Evolutionary conservation across 2,329 filamentous ascomycete genomes (phyloP), one percentile per base, ranked within the genome.

Genomic region (Kalmusia sp.): DNA sequence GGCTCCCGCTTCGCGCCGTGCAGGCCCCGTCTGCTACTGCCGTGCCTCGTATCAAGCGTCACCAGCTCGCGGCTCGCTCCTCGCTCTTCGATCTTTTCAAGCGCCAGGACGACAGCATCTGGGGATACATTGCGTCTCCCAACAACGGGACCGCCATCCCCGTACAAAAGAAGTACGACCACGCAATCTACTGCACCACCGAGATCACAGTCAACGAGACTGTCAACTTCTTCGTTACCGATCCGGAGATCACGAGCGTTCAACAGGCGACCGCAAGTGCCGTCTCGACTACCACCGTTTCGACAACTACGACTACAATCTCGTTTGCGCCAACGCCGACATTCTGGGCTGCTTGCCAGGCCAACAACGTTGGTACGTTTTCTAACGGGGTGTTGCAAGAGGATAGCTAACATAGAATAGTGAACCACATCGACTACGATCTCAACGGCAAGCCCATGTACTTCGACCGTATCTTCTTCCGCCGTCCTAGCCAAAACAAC

Each of bases 331-430:
- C 64, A 2, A 52, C 43, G 25, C 40, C 52, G 4, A 67, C 63
- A 3, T 44, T 57, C 6, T 69, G 63, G 27, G 61, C 58, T 11
- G 65, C 64, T 25, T 70, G 67, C 40, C 44, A 39, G 17, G 19
- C 15, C 6, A 64, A 68, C 43, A 70, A 70, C 33, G 52, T 70
- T 51, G 63, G 67, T 68, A 54, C 45, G 59, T 61, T 6, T 15
- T 7, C 12, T 11, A 19, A 7, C 7, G 21, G 12, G 11, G 17
- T 25, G 3, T 21, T 38, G 27, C 14, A 44, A 27, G 14, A 21
- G 28, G 12, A 25, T 11, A 11, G 14, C 48, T 31, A 34, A 41
- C 52, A 39, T 52, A 39, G 15, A 8, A 21, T 2, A 68, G 65
- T 70, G 7, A 59, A 61, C 40, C 51, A 55, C 12, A 54, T 68